A percentile compares a stretch with the other conserved stretches of the same genome.
Conservation (phyloP, 768 basidiomycete genomes). For the Russula sp. region DNA sequence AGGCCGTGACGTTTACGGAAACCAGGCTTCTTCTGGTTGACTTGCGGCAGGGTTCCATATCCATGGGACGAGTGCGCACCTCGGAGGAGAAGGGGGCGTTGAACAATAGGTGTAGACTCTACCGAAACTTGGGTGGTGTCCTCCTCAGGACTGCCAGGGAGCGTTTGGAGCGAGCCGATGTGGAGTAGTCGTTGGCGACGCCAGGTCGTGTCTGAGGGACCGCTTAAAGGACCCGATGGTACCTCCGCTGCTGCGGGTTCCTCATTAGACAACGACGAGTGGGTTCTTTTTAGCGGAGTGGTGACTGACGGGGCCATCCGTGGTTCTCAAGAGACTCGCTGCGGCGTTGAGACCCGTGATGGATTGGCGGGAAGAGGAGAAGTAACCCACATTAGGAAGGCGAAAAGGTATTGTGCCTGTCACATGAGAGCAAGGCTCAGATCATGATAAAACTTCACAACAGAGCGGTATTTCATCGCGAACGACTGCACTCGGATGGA, state of each 20-base stretch:
- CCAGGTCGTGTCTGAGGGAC: conserved; percentile 52
- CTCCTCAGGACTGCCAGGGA: neutral
- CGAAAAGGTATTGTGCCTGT: no score
- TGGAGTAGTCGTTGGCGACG: conserved; percentile 52
- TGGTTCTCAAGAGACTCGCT: neutral
- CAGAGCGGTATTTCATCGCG: neutral
- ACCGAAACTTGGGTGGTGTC: conserved; percentile 22
- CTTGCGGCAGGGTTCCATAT: conserved; percentile 48
- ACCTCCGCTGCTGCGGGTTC: conserved; percentile 3
- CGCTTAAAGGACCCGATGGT: conserved; percentile 35
- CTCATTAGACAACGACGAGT: neutral
- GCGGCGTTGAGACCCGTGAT: no score
- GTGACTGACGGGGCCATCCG: neutral
- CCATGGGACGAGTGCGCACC: conserved; percentile 43
- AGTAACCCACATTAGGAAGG: conserved; percentile 6
- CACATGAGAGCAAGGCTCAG: neutral
- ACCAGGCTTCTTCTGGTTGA: conserved; percentile 13
- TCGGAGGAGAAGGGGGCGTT: conserved; percentile 23
- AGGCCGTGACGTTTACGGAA: conserved; percentile 32
- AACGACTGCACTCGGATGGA: no score
- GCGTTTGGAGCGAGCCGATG: conserved; percentile 34
- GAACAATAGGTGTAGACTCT: conserved; percentile 33
- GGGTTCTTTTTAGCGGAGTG: neutral
- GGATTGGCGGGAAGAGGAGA: no score
- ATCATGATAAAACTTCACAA: neutral